Evolutionary conservation across 2,329 filamentous ascomycete species (phyloP), one percentile per base, ranked within the genome.

Genomic region (Teratosphaeria viscida): DNA sequence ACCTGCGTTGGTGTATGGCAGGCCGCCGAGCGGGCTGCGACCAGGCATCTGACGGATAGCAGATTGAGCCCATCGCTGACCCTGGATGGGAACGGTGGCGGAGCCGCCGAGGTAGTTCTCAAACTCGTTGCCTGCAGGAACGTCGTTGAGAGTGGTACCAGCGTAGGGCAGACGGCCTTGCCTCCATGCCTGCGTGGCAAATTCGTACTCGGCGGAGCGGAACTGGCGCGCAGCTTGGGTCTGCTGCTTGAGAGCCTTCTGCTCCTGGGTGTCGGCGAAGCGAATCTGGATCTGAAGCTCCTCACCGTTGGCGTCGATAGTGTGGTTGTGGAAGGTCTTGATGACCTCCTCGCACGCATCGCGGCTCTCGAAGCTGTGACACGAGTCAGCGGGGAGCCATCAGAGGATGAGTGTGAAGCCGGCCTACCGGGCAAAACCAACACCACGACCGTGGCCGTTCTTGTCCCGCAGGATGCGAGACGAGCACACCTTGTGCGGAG

Each of bases 241-340:
- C 72, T 96, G 88, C 64, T 94, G 88, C 82, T 99, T 99, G 67
- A 99, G 82, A 72, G 94, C 85, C 79, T 99, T 99, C 76, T 99
- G 94, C 63, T 92, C 89, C 59, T 94, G 90, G 43, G 94, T 99
- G 71, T 99, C 94, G 63, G 95, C 92, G 73, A 95, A 99, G 65
- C 94, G 92, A 67, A 99, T 91, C 76, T 96, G 92, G 64, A 92
- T 86, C 65, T 94, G 84, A 32, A 87, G 85, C 69, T 95, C 90
- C 49, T 89, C 89, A 65, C 89, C 82, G 34, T 83, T 78, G 66
- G 86, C 79, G 37, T 74, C 71, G 63, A 80, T 76, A 35, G 76
- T 75, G 56, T 75, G 76, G 64, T 94, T 92, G 75, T 95, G 92
- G 76, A 89, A 99, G 64, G 88, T 85, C 67, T 82, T 81, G 74